Conservation (phyloP, 1,139 yeast genomes). For the Sugiyamaella paludigena region DNA sequence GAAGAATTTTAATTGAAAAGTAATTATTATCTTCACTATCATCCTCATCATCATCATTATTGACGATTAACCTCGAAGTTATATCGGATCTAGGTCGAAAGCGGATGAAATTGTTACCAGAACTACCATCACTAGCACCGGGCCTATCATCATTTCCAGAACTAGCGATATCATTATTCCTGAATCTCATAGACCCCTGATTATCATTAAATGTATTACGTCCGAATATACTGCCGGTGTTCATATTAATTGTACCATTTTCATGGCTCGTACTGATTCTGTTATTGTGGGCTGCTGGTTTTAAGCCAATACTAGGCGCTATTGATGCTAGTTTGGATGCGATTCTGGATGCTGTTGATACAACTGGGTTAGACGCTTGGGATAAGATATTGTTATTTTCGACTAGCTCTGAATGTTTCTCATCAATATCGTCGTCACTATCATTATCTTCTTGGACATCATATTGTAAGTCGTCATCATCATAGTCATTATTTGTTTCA, state of each 20-base stretch:
- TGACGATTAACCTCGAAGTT: too few relatives aligned
- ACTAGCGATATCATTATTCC: not conserved
- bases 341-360: not conserved
- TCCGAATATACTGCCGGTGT: not conserved
- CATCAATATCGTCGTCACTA: not conserved
- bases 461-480: not conserved
- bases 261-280: too few relatives aligned
- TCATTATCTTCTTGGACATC: not conserved
- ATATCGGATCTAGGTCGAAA: not conserved
- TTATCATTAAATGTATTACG: too few relatives aligned
- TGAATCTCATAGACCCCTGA: too few relatives aligned
- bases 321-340: not conserved
- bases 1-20: constrained; percentile 1
- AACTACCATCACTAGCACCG: not conserved
- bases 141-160: not conserved
- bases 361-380: not conserved
- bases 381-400: not conserved
- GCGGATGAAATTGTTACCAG: not conserved
- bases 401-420: not conserved
- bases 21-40: constrained; percentile 12
- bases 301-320: not conserved
- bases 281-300: not conserved
- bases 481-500: too few relatives aligned
- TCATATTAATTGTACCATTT: too few relatives aligned
- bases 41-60: too few relatives aligned